Base-by-base conservation (phyloP, 2,329 filamentous ascomycete species). In the Venturia effusa region DNA sequence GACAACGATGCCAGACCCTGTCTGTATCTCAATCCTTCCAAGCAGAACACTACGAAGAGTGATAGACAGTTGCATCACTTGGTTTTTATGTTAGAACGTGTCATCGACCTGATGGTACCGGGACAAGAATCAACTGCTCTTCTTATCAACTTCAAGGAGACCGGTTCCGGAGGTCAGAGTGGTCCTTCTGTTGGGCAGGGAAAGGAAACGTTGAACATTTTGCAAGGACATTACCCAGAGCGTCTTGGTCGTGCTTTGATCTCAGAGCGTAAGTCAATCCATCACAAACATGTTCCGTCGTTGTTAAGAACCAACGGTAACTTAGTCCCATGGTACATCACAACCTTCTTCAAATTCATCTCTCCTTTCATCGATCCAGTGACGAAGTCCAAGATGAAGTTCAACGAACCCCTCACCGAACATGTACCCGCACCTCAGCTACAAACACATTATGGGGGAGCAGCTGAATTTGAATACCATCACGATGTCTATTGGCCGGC, bases 151-250 rank as follows among this genome's bases (percentile, higher is more conserved):
- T 97, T 96, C 80, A 90, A 91, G 75, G 83, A 87, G 66, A 88
- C 65, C n/a, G 24, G 37, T n/a, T 32, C 27, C 4, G 64, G 86
- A 68, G 84, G 82, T 65, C 85, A 90, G 64, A 84, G 87, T 70
- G 90, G 92, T 71, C 91, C 93, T 10, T 85, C 85, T 11, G 79
- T 97, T 64, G 83, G 83, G 37, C 88, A 89, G 72, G 90, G 89
- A 6, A 86, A 89, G 69, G 88, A 95, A 78, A 89, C 92, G n/a
- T 78, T 99, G 69, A 83, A 88, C 73, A 96, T 99, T 69, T 81
- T 99, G 66, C 94, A 99, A 78, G 92, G 88, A 68, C 92, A 99
- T 77, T 97, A 97, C 73, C 94, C 94, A 0, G 94, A 99, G 79
- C 81, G 94, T 63, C 79, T 99, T 39, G 94, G 94, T 59, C 85